A percentile compares a stretch with the other conserved stretches of the same genome.
Evolutionary conservation across 306 rosid species (phyloP).

Genomic region (Quercus berberidifolia): DNA sequence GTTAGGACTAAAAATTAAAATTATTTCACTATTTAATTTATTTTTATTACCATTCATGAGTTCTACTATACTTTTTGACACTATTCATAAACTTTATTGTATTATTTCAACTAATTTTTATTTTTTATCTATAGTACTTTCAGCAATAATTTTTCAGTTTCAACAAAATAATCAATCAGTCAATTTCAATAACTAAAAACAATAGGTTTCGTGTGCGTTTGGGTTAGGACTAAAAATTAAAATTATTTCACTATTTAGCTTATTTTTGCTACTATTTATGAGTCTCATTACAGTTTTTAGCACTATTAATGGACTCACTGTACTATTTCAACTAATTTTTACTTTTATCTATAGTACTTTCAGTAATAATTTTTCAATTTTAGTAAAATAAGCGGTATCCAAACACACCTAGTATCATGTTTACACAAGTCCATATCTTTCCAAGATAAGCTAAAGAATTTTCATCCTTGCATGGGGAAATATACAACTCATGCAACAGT

Average conservation of each 20-base stretch:
- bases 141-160: too few species aligned
- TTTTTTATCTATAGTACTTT: fast-evolving
- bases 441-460: not conserved
- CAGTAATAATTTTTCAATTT: too few species aligned
- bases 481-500: not conserved
- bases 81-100: fast-evolving
- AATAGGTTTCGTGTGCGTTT: not conserved
- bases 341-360: too few species aligned
- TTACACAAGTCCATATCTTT: not conserved
- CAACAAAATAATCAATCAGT: too few species aligned
- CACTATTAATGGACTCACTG: fast-evolving
- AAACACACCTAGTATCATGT: not conserved
- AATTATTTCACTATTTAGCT: too few species aligned
- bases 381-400: fast-evolving
- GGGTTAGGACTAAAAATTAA: too few species aligned
- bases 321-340: too few species aligned
- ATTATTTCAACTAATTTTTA: too few species aligned
- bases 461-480: not conserved
- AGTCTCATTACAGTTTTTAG: fast-evolving
- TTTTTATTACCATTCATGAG: fast-evolving
- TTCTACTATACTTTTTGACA: fast-evolving
- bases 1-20: too few species aligned
- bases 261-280: fast-evolving
- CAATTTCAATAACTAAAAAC: not conserved
- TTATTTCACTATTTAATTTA: too few species aligned